Conservation (phyloP, 2,329 filamentous ascomycete species). For the Scorias spongiosa region DNA sequence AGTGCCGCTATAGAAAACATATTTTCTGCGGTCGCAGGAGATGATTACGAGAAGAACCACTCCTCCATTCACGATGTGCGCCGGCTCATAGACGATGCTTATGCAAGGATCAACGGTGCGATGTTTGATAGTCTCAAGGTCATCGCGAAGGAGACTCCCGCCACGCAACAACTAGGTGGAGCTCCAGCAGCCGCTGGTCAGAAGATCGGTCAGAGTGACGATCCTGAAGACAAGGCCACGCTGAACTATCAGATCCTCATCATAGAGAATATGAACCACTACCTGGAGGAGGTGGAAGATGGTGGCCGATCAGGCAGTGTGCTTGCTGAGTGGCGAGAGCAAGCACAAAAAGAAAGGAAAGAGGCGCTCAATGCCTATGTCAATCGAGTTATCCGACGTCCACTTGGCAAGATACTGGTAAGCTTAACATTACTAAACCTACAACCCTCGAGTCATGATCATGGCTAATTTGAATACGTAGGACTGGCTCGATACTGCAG, state of each 20-base stretch:
- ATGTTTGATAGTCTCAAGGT: conserved; percentile 98
- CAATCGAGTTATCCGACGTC: conserved; percentile 72
- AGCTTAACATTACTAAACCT: conserved; percentile 6
- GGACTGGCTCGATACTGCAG: conserved; percentile 82
- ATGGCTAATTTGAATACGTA: conserved; percentile 10
- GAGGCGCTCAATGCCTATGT: conserved; percentile 85
- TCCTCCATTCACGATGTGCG: conserved; percentile 48
- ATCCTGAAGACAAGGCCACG: conserved; percentile 84
- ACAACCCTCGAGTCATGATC: neutral
- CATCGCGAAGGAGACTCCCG: conserved; percentile 60
- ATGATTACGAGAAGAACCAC: conserved; percentile 31
- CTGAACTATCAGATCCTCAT: conserved; percentile 94
- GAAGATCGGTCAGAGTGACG: conserved; percentile 26
- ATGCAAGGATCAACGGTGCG: conserved; percentile 73
- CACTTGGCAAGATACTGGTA: conserved; percentile 68
- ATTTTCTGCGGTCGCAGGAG: conserved; percentile 36
- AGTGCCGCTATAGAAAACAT: conserved; percentile 72
- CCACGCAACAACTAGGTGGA: conserved; percentile 13
- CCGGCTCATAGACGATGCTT: conserved; percentile 69
- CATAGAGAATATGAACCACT: conserved; percentile 99
- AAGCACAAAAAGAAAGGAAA: conserved; percentile 60
- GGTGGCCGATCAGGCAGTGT: conserved; percentile 48
- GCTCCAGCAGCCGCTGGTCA: conserved; percentile 38
- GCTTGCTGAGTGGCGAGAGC: conserved; percentile 67
- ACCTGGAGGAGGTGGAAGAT: conserved; percentile 76